These are phyloP conservation scores for Globisporangium mamillatum DNA, from an alignment of 352 stramenopile species.

Conservation along the genomic window DNA sequence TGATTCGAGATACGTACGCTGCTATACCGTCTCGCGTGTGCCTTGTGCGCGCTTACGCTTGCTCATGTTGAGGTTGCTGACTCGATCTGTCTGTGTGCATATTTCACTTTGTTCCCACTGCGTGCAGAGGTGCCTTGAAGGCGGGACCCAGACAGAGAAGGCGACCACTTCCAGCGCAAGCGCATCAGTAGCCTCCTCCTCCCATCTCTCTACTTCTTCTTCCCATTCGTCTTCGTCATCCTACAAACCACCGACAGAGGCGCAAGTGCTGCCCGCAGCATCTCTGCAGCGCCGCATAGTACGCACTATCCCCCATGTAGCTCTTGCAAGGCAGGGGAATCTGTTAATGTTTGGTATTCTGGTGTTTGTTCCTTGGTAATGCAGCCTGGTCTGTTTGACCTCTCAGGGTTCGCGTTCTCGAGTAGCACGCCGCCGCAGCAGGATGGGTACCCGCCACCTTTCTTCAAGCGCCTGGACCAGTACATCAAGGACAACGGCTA, in stretches of 20 bases:
- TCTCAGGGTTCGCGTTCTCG: constrained; percentile 10
- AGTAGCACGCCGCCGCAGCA: constrained; percentile 13
- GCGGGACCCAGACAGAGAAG: not conserved
- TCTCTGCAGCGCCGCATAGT: constrained; percentile 15
- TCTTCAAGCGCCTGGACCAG: constrained; percentile 51
- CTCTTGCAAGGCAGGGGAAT: not conserved
- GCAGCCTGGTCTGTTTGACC: constrained; percentile 14
- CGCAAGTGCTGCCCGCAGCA: constrained; percentile 12
- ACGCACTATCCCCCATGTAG: not conserved
- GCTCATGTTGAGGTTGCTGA: not conserved
- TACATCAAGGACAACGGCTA: constrained; percentile 51
- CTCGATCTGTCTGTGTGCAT: not conserved
- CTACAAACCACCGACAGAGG: constrained; percentile 21
- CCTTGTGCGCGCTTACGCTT: not conserved
- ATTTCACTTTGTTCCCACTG: not conserved
- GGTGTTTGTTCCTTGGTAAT: not conserved
- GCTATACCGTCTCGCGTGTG: not conserved
- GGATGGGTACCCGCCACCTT: constrained; percentile 42
- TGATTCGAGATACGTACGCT: constrained; percentile 11
- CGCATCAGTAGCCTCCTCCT: not conserved
- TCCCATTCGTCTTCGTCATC: not conserved
- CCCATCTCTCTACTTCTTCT: not conserved
- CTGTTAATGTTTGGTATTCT: not conserved
- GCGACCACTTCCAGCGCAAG: not conserved
- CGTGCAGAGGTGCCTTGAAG: not conserved